phyloP scores from a whole-genome alignment of 2,329 filamentous ascomycete genomes.

The Fusarium mangiferae region DNA sequence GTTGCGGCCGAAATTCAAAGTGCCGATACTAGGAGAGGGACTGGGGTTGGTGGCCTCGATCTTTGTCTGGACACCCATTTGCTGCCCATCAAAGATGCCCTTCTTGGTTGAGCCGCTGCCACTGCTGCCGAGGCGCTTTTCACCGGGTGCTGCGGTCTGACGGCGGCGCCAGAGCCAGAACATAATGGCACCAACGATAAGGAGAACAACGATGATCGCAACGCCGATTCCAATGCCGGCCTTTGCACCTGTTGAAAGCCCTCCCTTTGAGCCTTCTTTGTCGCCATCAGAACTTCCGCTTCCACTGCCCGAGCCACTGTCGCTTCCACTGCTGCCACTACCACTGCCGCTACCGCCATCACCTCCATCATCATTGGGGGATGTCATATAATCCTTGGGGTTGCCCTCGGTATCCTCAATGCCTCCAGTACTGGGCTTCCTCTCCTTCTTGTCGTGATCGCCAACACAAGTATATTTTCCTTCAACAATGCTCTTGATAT shows the following conservation, averaged over 20 bases:
- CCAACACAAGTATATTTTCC: conserved; percentile 42
- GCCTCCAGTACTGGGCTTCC: conserved; percentile 42
- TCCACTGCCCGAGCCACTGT: conserved; percentile 1
- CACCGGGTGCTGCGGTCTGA: background rate
- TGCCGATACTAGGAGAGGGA: conserved; percentile 39
- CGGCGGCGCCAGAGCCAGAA: conserved; percentile 39
- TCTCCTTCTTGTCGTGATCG: conserved; percentile 40
- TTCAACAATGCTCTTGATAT: conserved; percentile 41
- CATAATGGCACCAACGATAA: conserved; percentile 16
- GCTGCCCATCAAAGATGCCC: conserved; percentile 36
- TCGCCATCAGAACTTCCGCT: background rate
- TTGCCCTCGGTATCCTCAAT: conserved; percentile 43
- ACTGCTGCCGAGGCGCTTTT: conserved; percentile 33
- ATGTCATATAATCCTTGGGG: conserved; percentile 40
- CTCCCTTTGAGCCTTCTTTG: conserved; percentile 13
- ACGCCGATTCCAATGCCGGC: conserved; percentile 40
- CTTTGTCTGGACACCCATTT: conserved; percentile 42
- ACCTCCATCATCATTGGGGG: conserved; percentile 8
- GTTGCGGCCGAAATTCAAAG: conserved; percentile 41
- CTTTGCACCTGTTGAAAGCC: conserved; percentile 40
- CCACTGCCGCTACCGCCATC: background rate
- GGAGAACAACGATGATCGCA: conserved; percentile 7
- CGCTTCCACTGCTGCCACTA: background rate
- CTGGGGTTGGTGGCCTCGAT: conserved; percentile 41
- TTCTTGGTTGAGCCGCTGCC: conserved; percentile 28